A percentile compares a stretch with the other conserved stretches of the same genome.
phyloP scores from a whole-genome alignment of 2,329 filamentous ascomycete species.

The Monosporascus sp. region DNA sequence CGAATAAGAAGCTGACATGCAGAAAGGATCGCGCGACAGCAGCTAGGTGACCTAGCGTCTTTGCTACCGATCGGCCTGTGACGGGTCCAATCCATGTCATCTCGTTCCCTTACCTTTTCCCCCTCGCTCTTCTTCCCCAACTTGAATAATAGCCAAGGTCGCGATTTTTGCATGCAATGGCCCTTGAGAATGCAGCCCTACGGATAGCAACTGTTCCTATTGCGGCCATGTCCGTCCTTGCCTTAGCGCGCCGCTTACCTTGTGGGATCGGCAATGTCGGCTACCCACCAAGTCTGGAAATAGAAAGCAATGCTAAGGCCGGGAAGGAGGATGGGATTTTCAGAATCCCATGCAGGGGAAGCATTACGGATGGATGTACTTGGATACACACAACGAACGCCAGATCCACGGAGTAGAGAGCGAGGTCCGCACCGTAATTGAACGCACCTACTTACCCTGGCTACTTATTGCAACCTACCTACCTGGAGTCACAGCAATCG shows the following conservation, averaged over 20 bases:
- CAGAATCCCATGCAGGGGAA: neutral
- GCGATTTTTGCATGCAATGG: neutral
- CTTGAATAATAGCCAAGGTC: neutral
- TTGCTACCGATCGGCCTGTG: too few relatives aligned
- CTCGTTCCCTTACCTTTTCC: too few relatives aligned
- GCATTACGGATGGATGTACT: neutral
- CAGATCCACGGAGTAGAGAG: slow-evolving; percentile 1
- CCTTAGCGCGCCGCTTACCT: slow-evolving; percentile 9
- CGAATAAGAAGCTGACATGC: too few relatives aligned
- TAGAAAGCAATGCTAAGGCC: neutral
- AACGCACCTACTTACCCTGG: too few relatives aligned
- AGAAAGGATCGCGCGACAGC: too few relatives aligned
- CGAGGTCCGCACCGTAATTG: neutral
- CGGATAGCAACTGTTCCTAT: neutral
- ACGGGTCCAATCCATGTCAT: too few relatives aligned
- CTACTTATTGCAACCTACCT: too few relatives aligned
- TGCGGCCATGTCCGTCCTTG: slow-evolving; percentile 6
- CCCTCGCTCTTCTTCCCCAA: too few relatives aligned
- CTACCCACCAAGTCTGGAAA: neutral
- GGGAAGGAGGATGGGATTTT: neutral
- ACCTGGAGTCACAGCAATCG: too few relatives aligned
- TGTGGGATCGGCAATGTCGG: slow-evolving; percentile 9
- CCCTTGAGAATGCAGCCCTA: slow-evolving; percentile 6
- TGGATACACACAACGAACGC: too few relatives aligned
- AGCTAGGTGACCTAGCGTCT: too few relatives aligned